phyloP scores from a whole-genome alignment of 257 asterid species.

The Cynanchum wilfordii region DNA sequence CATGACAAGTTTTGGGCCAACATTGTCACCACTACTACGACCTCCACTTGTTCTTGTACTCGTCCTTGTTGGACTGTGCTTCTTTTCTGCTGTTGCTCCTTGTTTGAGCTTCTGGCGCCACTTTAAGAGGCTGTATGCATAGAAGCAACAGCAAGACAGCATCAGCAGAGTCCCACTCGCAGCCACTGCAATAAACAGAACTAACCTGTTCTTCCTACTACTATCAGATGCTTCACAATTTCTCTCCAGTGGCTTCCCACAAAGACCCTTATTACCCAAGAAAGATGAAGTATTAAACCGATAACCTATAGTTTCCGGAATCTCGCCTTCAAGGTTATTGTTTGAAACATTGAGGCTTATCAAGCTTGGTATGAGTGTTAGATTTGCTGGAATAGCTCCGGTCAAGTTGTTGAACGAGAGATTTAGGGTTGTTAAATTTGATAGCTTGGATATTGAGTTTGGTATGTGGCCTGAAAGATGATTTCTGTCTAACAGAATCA shows the following conservation, averaged over 20 bases:
- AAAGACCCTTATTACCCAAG: constrained; percentile 46
- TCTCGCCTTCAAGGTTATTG: constrained; percentile 52
- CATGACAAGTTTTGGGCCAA: constrained; percentile 63
- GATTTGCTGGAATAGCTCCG: constrained; percentile 52
- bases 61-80: constrained; percentile 60
- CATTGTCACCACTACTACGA: constrained; percentile 56
- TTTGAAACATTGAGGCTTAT: constrained; percentile 46
- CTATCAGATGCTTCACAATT: constrained; percentile 33
- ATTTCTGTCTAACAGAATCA: constrained; percentile 38
- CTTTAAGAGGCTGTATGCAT: constrained; percentile 51
- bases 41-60: constrained; percentile 68
- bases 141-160: constrained; percentile 67
- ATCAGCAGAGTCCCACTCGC: constrained; percentile 56
- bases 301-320: constrained; percentile 44
- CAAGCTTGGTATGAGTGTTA: constrained; percentile 41
- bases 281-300: constrained; percentile 46
- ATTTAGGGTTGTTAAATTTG: constrained; percentile 30
- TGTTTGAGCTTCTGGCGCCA: constrained; percentile 66
- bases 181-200: constrained; percentile 56
- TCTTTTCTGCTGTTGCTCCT: constrained; percentile 45
- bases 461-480: constrained; percentile 42
- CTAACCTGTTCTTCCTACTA: constrained; percentile 42
- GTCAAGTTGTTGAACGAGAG: constrained; percentile 39
- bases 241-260: constrained; percentile 54
- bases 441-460: constrained; percentile 23